A percentile compares a stretch with the other conserved stretches of the same genome.
Evolutionary conservation across 495 filamentous ascomycete species (phyloP).

Genomic region (Penicillium waksmanii): DNA sequence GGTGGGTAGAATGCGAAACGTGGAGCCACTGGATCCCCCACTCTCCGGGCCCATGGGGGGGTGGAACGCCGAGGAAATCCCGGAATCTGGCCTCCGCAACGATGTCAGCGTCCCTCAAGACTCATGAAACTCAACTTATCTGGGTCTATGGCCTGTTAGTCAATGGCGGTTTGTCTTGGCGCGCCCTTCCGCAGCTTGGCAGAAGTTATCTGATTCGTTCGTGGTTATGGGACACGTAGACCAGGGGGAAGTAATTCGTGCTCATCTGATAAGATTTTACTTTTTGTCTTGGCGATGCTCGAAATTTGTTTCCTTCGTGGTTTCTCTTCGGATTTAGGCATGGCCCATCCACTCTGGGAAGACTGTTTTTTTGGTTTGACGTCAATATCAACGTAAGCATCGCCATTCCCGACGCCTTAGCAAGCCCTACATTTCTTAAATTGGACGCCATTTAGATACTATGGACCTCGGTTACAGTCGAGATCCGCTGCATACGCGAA

Average conservation of each 20-base stretch:
- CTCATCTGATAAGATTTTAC: slow-evolving; percentile 7
- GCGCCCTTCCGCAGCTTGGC: slow-evolving; percentile 19
- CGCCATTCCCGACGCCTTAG: not conserved
- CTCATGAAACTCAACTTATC: not conserved
- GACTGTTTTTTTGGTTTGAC: not conserved
- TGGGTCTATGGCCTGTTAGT: slow-evolving; percentile 9
- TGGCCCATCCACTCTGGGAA: not conserved
- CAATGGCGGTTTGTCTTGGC: slow-evolving; percentile 10
- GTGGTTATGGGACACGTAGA: not conserved
- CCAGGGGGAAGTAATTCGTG: not conserved
- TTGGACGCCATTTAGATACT: not conserved
- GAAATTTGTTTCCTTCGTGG: not conserved
- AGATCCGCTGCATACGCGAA: not conserved
- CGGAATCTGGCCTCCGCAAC: not conserved
- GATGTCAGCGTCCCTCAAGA: not conserved
- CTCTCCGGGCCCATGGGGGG: slow-evolving; percentile 2
- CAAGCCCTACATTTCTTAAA: not conserved
- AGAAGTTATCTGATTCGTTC: slow-evolving; percentile 28
- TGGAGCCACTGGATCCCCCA: slow-evolving; percentile 9
- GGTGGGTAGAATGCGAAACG: slow-evolving; percentile 8
- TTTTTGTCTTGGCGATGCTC: not conserved
- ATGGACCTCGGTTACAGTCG: not conserved
- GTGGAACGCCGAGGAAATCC: not conserved
- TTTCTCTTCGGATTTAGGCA: not conserved
- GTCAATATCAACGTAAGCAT: not conserved